phyloP scores from a whole-genome alignment of 257 asterid genomes.

The Handroanthus guayacan region DNA sequence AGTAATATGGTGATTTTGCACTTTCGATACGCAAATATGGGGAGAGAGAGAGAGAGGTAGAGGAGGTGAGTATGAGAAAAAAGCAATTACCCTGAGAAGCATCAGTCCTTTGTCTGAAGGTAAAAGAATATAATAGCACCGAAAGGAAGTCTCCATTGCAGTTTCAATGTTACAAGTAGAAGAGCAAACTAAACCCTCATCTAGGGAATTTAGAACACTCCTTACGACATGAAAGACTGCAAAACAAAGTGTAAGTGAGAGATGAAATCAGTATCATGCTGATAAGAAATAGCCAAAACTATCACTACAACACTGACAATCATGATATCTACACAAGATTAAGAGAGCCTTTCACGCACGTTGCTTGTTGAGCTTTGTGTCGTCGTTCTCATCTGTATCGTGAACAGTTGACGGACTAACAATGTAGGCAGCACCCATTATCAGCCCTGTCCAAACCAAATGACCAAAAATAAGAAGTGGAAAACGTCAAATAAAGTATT shows the following conservation, averaged over 20 bases:
- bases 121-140: constrained; percentile 82
- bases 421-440: constrained; percentile 70
- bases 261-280: constrained; percentile 33
- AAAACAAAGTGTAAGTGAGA: constrained; percentile 34
- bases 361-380: constrained; percentile 59
- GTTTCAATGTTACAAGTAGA: constrained; percentile 82
- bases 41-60: not conserved
- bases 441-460: constrained; percentile 60
- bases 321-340: constrained; percentile 31
- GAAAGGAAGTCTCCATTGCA: constrained; percentile 67
- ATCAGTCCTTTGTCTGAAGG: constrained; percentile 88
- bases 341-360: constrained; percentile 50
- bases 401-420: constrained; percentile 66
- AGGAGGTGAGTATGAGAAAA: not conserved
- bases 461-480: constrained; percentile 21
- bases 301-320: constrained; percentile 15
- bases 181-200: constrained; percentile 93
- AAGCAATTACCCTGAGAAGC: constrained; percentile 84
- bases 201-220: constrained; percentile 72
- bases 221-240: constrained; percentile 89
- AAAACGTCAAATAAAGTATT: constrained; percentile 18
- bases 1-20: not conserved
- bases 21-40: not conserved
- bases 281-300: constrained; percentile 10
- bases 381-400: constrained; percentile 60